Conservation (phyloP, 1,284 basidiomycete species). For the Moniliophthora roreri region DNA sequence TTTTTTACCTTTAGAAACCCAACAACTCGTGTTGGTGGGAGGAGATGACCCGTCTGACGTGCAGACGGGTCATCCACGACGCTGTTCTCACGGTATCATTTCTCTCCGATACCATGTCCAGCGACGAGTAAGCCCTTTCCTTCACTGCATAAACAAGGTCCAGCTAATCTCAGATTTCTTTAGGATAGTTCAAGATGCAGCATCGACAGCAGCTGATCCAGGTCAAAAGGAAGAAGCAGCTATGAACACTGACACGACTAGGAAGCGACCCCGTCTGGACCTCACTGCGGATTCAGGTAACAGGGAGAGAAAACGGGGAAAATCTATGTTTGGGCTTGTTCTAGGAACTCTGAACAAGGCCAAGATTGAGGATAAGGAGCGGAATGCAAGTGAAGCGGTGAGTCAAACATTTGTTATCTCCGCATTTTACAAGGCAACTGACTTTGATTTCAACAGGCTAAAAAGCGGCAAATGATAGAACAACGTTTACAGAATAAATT, state of each 20-base stretch:
- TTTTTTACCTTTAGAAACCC: no score
- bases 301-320: conserved; percentile 73
- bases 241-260: conserved; percentile 5
- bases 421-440: neutral
- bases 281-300: conserved; percentile 26
- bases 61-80: neutral
- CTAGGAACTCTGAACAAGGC: conserved; percentile 80
- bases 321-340: conserved; percentile 80
- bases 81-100: conserved; percentile 9
- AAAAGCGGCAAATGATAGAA: conserved; percentile 77
- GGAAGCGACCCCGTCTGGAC: conserved; percentile 3
- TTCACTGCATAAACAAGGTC: neutral
- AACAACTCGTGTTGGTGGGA: neutral
- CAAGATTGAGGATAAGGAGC: conserved; percentile 77
- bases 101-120: conserved; percentile 42
- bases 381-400: conserved; percentile 77
- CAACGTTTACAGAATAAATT: conserved; percentile 79
- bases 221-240: conserved; percentile 25
- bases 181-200: conserved; percentile 33
- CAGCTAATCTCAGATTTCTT: neutral
- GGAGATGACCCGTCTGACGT: neutral
- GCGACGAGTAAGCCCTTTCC: conserved; percentile 43
- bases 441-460: conserved; percentile 48
- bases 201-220: conserved; percentile 30
- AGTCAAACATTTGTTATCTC: conserved; percentile 33